These are phyloP conservation scores for Pontederia paniculata DNA, from an alignment of 176 grass and related monocot species.

Conservation along the genomic window DNA sequence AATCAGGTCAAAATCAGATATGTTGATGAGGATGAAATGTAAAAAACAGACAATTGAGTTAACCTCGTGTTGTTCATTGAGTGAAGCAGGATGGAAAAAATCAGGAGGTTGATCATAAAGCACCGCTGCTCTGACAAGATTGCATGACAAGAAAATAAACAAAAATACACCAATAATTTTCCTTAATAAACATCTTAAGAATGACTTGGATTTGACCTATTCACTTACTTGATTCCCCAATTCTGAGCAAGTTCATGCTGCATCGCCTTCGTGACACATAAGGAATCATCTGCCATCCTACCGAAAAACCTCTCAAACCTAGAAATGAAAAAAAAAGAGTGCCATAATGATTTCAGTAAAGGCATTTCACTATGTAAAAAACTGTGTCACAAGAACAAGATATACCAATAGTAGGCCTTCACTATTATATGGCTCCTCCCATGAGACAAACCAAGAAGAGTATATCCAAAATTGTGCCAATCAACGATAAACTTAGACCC, in stretches of 20 bases:
- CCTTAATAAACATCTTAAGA: not conserved
- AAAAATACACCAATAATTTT: conserved; percentile 1
- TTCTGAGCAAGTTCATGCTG: conserved; percentile 96
- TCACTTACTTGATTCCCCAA: conserved; percentile 83
- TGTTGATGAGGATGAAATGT: not conserved
- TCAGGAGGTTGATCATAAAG: conserved; percentile 97
- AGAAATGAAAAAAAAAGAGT: conserved; percentile 14
- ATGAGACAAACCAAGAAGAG: conserved; percentile 75
- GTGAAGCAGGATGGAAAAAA: conserved; percentile 79
- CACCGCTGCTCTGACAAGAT: conserved; percentile 63
- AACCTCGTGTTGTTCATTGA: conserved; percentile 76
- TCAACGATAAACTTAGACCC: conserved; percentile 81
- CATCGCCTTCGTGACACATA: conserved; percentile 96
- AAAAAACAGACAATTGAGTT: conserved; percentile 15
- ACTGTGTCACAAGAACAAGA: not conserved
- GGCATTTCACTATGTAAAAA: conserved; percentile 3
- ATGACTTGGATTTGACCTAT: conserved; percentile 4
- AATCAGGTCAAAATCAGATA: conserved; percentile 26
- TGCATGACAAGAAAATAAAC: conserved; percentile 5
- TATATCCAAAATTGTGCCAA: conserved; percentile 99
- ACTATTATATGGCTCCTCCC: conserved; percentile 86
- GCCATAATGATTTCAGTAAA: not conserved
- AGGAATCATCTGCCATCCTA: conserved; percentile 61
- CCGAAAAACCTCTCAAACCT: conserved; percentile 96
- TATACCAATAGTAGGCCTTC: conserved; percentile 82